Base-by-base conservation (phyloP, 1,139 yeast genomes). In the Hyphopichia khmerensis region DNA sequence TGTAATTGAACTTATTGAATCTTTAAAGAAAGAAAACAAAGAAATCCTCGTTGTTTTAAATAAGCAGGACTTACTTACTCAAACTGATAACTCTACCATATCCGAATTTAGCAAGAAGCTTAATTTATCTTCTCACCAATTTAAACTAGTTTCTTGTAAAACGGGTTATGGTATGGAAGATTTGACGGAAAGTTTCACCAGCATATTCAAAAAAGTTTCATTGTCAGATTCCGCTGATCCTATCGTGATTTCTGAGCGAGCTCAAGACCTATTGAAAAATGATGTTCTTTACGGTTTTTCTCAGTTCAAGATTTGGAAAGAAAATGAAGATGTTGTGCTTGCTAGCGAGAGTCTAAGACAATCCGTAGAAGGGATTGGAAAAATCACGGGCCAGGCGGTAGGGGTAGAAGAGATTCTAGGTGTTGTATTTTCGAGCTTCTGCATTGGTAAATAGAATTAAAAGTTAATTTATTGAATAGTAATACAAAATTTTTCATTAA, bases 351-450 rank as follows among this genome's bases (percentile, higher is more conserved):
- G 87, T 46, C 70, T 93, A 35, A 75, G 79, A 40, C 79, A 78
- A 44, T 82, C 96, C 0, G 81, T 86, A 13, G 91, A 86, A 23
- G 97, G 97, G 0, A 86, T 93, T 33, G 97, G 97, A 0, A 87
- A 84, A 55, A 86, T 93, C 31, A 90, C 97, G 0, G 99, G 99
- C 0, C 86, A 87, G 38, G 79, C 90, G 0, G 82, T 93, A 13
- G 96, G 96, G 0, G 77, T 91, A 0, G 98, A 93, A 55, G 99
- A 93, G 57, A 82, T 95, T 1, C 67, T 95, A 10, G 97, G 95
- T 0, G 93, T 87, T 3, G 95, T 93, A 0, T 93, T 93, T 59
- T 83, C 96, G 5, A 87, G 82, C 49, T 95, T 93, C 59, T 93
- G 99, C 62, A 89, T 93, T 35, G 99, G 99, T 5, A 93, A 93